Evolutionary conservation across 805 yeast species (phyloP).

Genomic region (Myxozyma udenii): DNA sequence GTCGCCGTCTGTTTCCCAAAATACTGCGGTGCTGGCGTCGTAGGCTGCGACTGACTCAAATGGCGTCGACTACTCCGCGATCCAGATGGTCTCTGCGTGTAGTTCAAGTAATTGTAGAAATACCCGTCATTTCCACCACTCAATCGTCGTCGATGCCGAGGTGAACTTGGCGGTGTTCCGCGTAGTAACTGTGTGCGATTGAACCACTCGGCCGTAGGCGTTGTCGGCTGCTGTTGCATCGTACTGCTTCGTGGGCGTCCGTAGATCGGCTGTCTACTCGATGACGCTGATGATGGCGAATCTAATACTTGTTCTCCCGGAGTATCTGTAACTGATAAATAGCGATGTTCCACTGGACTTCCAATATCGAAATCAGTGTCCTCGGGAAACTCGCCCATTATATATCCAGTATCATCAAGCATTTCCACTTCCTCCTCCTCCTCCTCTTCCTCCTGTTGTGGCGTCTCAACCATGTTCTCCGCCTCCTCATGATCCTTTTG

Average conservation of each 20-base stretch:
- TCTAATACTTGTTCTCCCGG: not conserved
- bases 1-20: not conserved
- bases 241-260: not conserved
- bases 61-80: slow-evolving; percentile 1
- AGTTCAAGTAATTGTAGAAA: slow-evolving; percentile 23
- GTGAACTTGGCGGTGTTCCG: slow-evolving; percentile 4
- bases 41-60: slow-evolving; percentile 18
- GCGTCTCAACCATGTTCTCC: not conserved
- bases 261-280: not conserved
- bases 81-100: slow-evolving; percentile 6
- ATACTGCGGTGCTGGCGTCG: slow-evolving; percentile 16
- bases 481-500: no score
- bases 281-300: slow-evolving; percentile 1
- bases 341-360: slow-evolving; percentile 10
- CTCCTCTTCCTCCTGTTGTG: slow-evolving; percentile 1
- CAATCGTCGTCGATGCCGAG: slow-evolving; percentile 13
- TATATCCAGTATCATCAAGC: slow-evolving; percentile 12
- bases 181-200: not conserved
- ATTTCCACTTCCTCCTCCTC: not conserved
- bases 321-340: not conserved
- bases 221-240: slow-evolving; percentile 3
- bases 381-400: slow-evolving; percentile 25
- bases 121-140: slow-evolving; percentile 19
- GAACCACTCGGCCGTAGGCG: slow-evolving; percentile 1
- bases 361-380: slow-evolving; percentile 27